Base-by-base conservation (phyloP, 306 rosid species). In the Trifolium subterraneum region DNA sequence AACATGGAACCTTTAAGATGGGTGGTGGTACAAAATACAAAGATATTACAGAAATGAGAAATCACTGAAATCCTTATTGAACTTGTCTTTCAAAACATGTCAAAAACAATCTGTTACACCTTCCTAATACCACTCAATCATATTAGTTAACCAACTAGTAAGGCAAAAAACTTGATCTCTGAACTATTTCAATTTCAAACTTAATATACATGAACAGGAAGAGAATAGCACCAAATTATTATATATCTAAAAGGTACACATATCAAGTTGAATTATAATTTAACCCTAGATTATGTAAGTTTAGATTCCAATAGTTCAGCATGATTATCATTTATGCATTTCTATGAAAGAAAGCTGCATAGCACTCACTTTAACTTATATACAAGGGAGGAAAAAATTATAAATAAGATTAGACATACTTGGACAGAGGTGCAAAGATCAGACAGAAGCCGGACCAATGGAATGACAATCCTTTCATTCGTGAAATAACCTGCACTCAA, bases 401-500 rank as follows among this genome's bases (percentile, higher is more conserved):
- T 35, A 54, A 36, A 33, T 64, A 60, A 47, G 80, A 29, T 50
- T 14, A 70, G 18, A 59, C 41, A n/a, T 87, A 92, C 99, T 94
- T 92, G 99, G 58, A 94, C 97, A 75, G 88, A 80, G 52, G 85
- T 80, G 70, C 85, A 89, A 69, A 81, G 86, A 80, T 92, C 95
- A 44, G 88, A 86, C 59, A 92, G 86, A 85, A 94, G 97, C 76
- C 6, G 89, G 81, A 94, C 87, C 86, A 94, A 85, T 64, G 95
- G 97, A 82, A 80, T 39, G 61, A 92, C 86, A 74, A 88, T 83
- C 72, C 71, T 84, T 81, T 94, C 96, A 38, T 90, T 85, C 97
- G 88, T 87, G 80, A 94, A 94, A 79, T 33, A 64, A 65, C 99
- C 99, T 87, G 97, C 95, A 85, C 97, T 90, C 86, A 92, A 83